A percentile compares a stretch with the other conserved stretches of the same genome.
phyloP scores from a whole-genome alignment of 2,329 filamentous ascomycete genomes.

The Alternaria rosae region DNA sequence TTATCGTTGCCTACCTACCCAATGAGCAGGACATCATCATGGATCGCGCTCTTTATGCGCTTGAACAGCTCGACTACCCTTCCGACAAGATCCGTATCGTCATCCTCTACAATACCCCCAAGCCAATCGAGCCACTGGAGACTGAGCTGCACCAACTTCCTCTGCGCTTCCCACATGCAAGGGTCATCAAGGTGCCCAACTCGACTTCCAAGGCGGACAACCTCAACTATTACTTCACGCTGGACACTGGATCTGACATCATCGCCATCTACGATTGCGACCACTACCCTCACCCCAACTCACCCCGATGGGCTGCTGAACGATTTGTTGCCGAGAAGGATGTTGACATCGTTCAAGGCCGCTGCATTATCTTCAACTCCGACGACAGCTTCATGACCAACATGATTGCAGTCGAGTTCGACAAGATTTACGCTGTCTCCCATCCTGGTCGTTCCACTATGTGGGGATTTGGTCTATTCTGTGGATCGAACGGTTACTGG shows the following conservation, averaged over 20 bases:
- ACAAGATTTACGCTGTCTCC: slow-evolving; percentile 61
- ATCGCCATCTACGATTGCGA: slow-evolving; percentile 61
- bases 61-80: slow-evolving; percentile 58
- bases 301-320: slow-evolving; percentile 58
- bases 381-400: slow-evolving; percentile 53
- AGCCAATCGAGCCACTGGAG: slow-evolving; percentile 56
- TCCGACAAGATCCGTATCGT: slow-evolving; percentile 57
- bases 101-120: slow-evolving; percentile 59
- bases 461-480: slow-evolving; percentile 60
- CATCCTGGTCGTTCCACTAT: slow-evolving; percentile 58
- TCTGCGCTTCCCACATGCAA: slow-evolving; percentile 50
- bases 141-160: slow-evolving; percentile 51
- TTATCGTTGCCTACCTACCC: slow-evolving; percentile 61
- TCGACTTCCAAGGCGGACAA: slow-evolving; percentile 61
- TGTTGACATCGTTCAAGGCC: slow-evolving; percentile 59
- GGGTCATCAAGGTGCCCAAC: slow-evolving; percentile 57
- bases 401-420: slow-evolving; percentile 60
- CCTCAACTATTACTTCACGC: slow-evolving; percentile 57
- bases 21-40: slow-evolving; percentile 61
- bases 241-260: slow-evolving; percentile 55
- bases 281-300: slow-evolving; percentile 60
- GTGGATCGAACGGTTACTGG: slow-evolving; percentile 61
- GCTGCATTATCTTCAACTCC: slow-evolving; percentile 59
- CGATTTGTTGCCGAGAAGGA: slow-evolving; percentile 53
- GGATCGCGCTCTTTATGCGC: slow-evolving; percentile 56